A percentile compares a stretch with the other conserved stretches of the same genome.
Conservation (phyloP, 2,329 filamentous ascomycete species). For the Gaeumannomyces sp. region DNA sequence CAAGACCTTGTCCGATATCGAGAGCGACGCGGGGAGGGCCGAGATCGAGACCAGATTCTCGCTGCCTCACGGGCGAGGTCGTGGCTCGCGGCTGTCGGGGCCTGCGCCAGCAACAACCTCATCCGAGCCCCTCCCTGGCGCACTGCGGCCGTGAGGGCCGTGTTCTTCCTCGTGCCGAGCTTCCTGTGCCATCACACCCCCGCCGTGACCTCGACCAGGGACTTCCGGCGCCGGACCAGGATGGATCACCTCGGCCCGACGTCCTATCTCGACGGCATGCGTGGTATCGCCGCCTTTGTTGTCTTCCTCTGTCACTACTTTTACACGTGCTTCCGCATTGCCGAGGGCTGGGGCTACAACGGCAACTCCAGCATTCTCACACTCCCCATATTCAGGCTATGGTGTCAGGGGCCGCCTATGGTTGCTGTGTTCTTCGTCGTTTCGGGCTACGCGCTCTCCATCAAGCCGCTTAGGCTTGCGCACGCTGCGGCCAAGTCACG, state of each 20-base stretch:
- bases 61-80: not conserved
- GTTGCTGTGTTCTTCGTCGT: slow-evolving; percentile 59
- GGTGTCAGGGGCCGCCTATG: slow-evolving; percentile 49
- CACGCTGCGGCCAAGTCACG: slow-evolving; percentile 8
- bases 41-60: slow-evolving; percentile 30
- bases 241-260: slow-evolving; percentile 40
- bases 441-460: slow-evolving; percentile 53
- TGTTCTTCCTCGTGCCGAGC: slow-evolving; percentile 45
- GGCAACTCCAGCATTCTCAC: slow-evolving; percentile 40
- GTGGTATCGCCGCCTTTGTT: slow-evolving; percentile 48
- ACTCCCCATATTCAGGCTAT: slow-evolving; percentile 47
- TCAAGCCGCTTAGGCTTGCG: slow-evolving; percentile 42
- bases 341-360: slow-evolving; percentile 41
- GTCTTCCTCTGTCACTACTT: slow-evolving; percentile 53
- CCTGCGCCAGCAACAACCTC: not conserved
- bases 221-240: slow-evolving; percentile 18
- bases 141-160: slow-evolving; percentile 29
- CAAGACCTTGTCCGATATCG: slow-evolving; percentile 35
- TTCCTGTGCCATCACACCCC: slow-evolving; percentile 39
- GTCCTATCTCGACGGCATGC: slow-evolving; percentile 52
- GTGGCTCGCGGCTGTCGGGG: not conserved
- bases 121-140: slow-evolving; percentile 22
- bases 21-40: slow-evolving; percentile 33
- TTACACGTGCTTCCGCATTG: slow-evolving; percentile 46
- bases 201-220: slow-evolving; percentile 29